A percentile compares a stretch with the other conserved stretches of the same genome.
phyloP scores from a whole-genome alignment of 2,329 filamentous ascomycete species.

The Neonectria faginata region DNA sequence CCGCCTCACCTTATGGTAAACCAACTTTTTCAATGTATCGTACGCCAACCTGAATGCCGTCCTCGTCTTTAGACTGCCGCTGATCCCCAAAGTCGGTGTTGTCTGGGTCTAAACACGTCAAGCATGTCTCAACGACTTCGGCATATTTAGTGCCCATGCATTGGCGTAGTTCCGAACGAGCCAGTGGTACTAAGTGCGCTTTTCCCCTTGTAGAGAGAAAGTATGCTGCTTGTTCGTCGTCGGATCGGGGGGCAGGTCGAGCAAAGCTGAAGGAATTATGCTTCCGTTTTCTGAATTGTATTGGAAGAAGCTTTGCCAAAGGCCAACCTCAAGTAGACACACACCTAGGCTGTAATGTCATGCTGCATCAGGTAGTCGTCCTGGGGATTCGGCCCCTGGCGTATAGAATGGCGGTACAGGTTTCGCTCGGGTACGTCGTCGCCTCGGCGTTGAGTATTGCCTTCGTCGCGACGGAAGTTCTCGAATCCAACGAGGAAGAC shows the following conservation, averaged over 20 bases:
- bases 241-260: not conserved
- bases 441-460: slow-evolving; percentile 38
- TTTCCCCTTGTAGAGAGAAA: not conserved
- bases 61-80: slow-evolving; percentile 27
- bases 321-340: slow-evolving; percentile 63
- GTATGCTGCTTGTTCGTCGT: not conserved
- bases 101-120: slow-evolving; percentile 49
- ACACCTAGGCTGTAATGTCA: slow-evolving; percentile 69
- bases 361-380: slow-evolving; percentile 63
- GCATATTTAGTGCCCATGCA: slow-evolving; percentile 48
- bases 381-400: slow-evolving; percentile 56
- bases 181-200: slow-evolving; percentile 30
- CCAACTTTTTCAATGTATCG: slow-evolving; percentile 24
- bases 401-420: slow-evolving; percentile 62
- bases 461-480: slow-evolving; percentile 33
- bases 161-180: slow-evolving; percentile 30
- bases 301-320: slow-evolving; percentile 55
- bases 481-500: slow-evolving; percentile 27
- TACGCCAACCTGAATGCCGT: slow-evolving; percentile 24
- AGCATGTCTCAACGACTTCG: slow-evolving; percentile 47
- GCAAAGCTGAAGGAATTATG: not conserved
- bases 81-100: slow-evolving; percentile 47
- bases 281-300: slow-evolving; percentile 28
- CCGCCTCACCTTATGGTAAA: no score
- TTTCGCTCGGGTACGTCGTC: slow-evolving; percentile 54